Evolutionary conservation across 352 stramenopile species (phyloP).

Genomic region (Pythium aristosporum): DNA sequence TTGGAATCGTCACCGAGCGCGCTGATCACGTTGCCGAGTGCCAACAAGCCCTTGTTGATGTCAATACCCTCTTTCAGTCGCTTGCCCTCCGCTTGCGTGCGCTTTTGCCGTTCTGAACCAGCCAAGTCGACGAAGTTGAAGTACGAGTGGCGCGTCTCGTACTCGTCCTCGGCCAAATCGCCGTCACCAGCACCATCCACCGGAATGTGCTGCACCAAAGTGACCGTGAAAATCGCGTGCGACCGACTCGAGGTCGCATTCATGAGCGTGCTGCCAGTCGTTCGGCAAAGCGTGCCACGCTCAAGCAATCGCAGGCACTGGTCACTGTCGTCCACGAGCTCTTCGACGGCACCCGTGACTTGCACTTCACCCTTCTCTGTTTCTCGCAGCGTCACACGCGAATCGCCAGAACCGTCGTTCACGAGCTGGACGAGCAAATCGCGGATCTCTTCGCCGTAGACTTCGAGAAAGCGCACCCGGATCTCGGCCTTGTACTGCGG

Average conservation of each 20-base stretch:
- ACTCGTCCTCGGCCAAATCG: slow-evolving; percentile 55
- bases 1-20: slow-evolving; percentile 92
- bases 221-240: slow-evolving; percentile 91
- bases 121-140: slow-evolving; percentile 93
- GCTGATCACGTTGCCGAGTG: slow-evolving; percentile 98
- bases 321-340: slow-evolving; percentile 61
- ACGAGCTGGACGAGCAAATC: slow-evolving; percentile 85
- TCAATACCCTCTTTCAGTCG: slow-evolving; percentile 96
- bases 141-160: slow-evolving; percentile 79
- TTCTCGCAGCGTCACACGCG: slow-evolving; percentile 79
- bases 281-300: slow-evolving; percentile 79
- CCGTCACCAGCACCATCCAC: slow-evolving; percentile 43
- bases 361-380: slow-evolving; percentile 77
- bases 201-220: slow-evolving; percentile 78
- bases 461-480: slow-evolving; percentile 89
- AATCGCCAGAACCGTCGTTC: slow-evolving; percentile 61
- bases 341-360: slow-evolving; percentile 76
- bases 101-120: slow-evolving; percentile 93
- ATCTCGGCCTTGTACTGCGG: slow-evolving; percentile 64
- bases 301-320: slow-evolving; percentile 84
- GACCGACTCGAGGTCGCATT: slow-evolving; percentile 91
- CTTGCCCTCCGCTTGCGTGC: slow-evolving; percentile 91
- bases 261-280: slow-evolving; percentile 89
- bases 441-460: slow-evolving; percentile 91
- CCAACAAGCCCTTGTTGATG: slow-evolving; percentile 98